A percentile compares a stretch with the other conserved stretches of the same genome.
These are phyloP conservation scores for Aspergillus sp. DNA, from an alignment of 2,329 filamentous ascomycete species.

Conservation along the genomic window DNA sequence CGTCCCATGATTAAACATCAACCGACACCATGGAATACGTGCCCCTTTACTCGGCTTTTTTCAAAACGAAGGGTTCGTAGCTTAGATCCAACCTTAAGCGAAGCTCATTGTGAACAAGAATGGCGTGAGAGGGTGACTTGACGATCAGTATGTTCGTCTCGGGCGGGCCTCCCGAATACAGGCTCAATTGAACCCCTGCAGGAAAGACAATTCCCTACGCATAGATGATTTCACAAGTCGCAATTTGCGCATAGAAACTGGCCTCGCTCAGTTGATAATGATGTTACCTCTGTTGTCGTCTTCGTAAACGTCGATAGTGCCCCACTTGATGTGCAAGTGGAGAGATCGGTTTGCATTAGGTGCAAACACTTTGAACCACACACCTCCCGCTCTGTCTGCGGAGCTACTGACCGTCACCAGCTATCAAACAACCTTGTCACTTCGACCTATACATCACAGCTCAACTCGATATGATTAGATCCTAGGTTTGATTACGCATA, in stretches of 20 bases:
- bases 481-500: neutral
- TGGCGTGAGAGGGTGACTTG: conserved; percentile 2
- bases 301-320: neutral
- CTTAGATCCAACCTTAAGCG: conserved; percentile 5
- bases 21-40: neutral
- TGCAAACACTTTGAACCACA: conserved; percentile 21
- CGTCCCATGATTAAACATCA: too few species aligned
- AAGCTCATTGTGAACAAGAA: conserved; percentile 1
- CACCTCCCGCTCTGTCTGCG: neutral
- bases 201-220: too few species aligned
- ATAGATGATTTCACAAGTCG: too few species aligned
- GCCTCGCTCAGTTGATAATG: too few species aligned
- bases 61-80: neutral
- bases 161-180: too few species aligned
- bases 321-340: neutral
- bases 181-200: too few species aligned
- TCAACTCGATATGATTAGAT: neutral
- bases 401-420: conserved; percentile 1
- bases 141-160: neutral
- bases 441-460: neutral
- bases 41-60: neutral
- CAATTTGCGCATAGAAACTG: too few species aligned
- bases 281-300: too few species aligned
- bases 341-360: conserved; percentile 18
- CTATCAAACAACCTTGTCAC: neutral